These are phyloP conservation scores for Claviceps spartinae DNA, from an alignment of 2,329 filamentous ascomycete species.

Conservation along the genomic window DNA sequence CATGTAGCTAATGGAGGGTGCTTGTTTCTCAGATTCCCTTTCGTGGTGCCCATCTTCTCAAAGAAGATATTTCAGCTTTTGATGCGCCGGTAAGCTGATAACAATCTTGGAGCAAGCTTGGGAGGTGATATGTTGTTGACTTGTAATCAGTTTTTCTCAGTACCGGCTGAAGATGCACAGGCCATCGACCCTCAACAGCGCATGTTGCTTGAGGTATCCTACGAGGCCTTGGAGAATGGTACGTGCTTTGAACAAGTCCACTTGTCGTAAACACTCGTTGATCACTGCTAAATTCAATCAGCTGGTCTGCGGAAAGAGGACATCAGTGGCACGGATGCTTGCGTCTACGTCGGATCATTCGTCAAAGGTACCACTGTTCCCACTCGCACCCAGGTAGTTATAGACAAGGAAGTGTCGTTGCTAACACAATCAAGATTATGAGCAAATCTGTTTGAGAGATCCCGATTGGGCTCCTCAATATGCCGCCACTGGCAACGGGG, in stretches of 20 bases:
- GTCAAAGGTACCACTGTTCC: slow-evolving; percentile 26
- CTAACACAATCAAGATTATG: slow-evolving; percentile 26
- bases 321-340: slow-evolving; percentile 29
- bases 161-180: slow-evolving; percentile 34
- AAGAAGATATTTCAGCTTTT: slow-evolving; percentile 31
- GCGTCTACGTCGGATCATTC: slow-evolving; percentile 38
- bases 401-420: background rate
- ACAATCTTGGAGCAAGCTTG: background rate
- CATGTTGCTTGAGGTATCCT: slow-evolving; percentile 36
- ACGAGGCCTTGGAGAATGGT: slow-evolving; percentile 39
- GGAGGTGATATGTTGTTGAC: background rate
- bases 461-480: slow-evolving; percentile 36
- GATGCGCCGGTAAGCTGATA: slow-evolving; percentile 30
- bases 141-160: slow-evolving; percentile 33
- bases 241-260: slow-evolving; percentile 1
- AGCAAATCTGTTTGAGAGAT: slow-evolving; percentile 35
- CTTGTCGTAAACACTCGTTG: background rate
- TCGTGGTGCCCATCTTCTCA: slow-evolving; percentile 36
- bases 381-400: background rate
- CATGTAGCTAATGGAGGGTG: slow-evolving; percentile 3
- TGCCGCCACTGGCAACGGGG: slow-evolving; percentile 38
- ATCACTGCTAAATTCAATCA: slow-evolving; percentile 8
- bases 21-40: slow-evolving; percentile 27
- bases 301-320: slow-evolving; percentile 31
- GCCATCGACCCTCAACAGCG: slow-evolving; percentile 41